Conservation (phyloP, 2,329 filamentous ascomycete genomes). For the Diaporthe eres region DNA sequence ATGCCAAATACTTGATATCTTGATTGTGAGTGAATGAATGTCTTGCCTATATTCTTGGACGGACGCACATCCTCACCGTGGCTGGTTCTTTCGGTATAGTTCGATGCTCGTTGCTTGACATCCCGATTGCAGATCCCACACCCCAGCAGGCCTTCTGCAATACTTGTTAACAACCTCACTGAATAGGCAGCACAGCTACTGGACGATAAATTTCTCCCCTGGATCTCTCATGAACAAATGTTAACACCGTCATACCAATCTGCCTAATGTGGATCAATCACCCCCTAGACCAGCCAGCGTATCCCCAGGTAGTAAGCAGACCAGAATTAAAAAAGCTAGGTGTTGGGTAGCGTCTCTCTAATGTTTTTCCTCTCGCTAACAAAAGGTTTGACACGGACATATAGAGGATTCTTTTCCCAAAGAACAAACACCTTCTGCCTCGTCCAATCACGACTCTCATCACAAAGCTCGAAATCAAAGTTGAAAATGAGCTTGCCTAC, state of each 20-base stretch:
- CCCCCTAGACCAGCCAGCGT: background rate
- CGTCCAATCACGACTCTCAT: slow-evolving; percentile 6
- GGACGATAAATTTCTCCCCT: too few species aligned
- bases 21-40: background rate
- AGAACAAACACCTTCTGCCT: slow-evolving; percentile 15
- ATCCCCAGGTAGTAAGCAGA: background rate
- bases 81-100: too few species aligned
- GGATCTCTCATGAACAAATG: too few species aligned
- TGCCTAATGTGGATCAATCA: background rate
- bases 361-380: background rate
- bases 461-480: slow-evolving; percentile 24
- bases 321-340: background rate
- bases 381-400: slow-evolving; percentile 1
- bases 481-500: slow-evolving; percentile 7
- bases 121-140: too few species aligned
- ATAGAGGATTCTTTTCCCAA: slow-evolving; percentile 1
- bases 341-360: background rate
- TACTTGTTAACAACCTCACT: too few species aligned
- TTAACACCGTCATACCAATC: background rate
- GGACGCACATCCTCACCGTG: too few species aligned
- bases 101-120: too few species aligned
- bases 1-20: background rate
- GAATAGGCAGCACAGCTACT: too few species aligned
- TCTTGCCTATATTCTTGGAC: too few species aligned
- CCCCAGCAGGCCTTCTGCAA: too few species aligned